Percentiles rank a stretch among this genome's conserved stretches.
These are phyloP conservation scores for Exophiala sideris DNA, from an alignment of 2,329 filamentous ascomycete genomes.

Conservation along the genomic window DNA sequence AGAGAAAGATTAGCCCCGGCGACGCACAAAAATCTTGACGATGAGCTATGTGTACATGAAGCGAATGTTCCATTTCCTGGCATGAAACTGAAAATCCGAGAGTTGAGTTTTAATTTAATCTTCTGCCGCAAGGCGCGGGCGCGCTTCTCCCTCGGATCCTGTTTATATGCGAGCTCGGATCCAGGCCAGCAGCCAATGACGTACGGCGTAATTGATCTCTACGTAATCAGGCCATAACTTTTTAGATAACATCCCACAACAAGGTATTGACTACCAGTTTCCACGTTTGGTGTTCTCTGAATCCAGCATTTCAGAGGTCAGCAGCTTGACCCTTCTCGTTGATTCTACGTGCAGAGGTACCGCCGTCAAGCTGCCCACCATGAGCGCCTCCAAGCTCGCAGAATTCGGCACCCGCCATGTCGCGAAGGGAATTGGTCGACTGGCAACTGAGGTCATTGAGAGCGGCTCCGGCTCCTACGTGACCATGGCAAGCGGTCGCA, in stretches of 20 bases:
- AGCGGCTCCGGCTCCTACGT: constrained; percentile 34
- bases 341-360: neutral
- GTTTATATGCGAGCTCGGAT: too few relatives aligned
- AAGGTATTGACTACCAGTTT: neutral
- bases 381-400: constrained; percentile 26
- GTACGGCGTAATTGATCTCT: neutral
- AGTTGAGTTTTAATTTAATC: too few relatives aligned
- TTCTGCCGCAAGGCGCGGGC: too few relatives aligned
- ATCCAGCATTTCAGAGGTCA: neutral
- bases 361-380: neutral
- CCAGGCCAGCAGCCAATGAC: neutral
- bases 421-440: constrained; percentile 29
- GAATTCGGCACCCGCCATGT: constrained; percentile 30
- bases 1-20: neutral
- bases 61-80: too few relatives aligned
- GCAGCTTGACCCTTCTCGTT: neutral
- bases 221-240: neutral
- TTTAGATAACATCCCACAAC: neutral
- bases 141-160: too few relatives aligned
- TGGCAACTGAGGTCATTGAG: constrained; percentile 32
- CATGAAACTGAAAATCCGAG: too few relatives aligned
- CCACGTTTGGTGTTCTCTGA: neutral
- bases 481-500: constrained; percentile 30
- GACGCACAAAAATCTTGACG: neutral
- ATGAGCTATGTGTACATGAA: too few relatives aligned